These are phyloP conservation scores for Prunus fruticosa DNA, from an alignment of 306 rosid genomes.

Conservation along the genomic window DNA sequence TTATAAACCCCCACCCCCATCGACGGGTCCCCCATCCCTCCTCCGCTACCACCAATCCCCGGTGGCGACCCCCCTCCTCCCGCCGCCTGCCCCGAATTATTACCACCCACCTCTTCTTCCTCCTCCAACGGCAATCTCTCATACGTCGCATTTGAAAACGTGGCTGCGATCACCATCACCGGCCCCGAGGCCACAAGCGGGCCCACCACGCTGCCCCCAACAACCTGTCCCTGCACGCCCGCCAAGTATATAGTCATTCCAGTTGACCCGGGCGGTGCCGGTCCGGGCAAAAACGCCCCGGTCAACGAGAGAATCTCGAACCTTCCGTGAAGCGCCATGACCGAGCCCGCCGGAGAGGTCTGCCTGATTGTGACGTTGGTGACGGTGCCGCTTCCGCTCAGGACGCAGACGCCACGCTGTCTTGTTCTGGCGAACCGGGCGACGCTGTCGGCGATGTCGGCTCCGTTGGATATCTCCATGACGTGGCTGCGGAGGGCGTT, in stretches of 20 bases:
- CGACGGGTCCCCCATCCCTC: slow-evolving; percentile 36
- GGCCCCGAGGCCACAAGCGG: slow-evolving; percentile 71
- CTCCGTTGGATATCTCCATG: slow-evolving; percentile 76
- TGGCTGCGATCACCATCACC: slow-evolving; percentile 74
- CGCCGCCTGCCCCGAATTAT: not conserved
- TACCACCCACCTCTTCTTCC: slow-evolving; percentile 40
- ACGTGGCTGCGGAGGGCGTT: slow-evolving; percentile 82
- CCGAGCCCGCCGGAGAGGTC: slow-evolving; percentile 53
- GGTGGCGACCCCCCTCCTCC: slow-evolving; percentile 39
- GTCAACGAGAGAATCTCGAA: slow-evolving; percentile 73
- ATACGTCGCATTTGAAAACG: slow-evolving; percentile 74
- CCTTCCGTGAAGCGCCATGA: slow-evolving; percentile 66
- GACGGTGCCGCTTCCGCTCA: slow-evolving; percentile 70
- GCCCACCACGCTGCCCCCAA: slow-evolving; percentile 77
- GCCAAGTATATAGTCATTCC: slow-evolving; percentile 75
- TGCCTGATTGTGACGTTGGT: slow-evolving; percentile 69
- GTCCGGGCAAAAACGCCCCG: slow-evolving; percentile 71
- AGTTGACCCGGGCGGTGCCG: slow-evolving; percentile 55
- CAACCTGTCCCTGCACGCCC: slow-evolving; percentile 75
- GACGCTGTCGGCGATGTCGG: slow-evolving; percentile 57
- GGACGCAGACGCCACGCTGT: slow-evolving; percentile 66
- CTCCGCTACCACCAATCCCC: slow-evolving; percentile 34
- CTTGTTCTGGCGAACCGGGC: slow-evolving; percentile 70
- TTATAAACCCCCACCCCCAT: slow-evolving; percentile 42
- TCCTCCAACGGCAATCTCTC: slow-evolving; percentile 75